These are phyloP conservation scores for Zygosaccharomyces siamensis DNA, from an alignment of 805 yeast species.

Conservation along the genomic window DNA sequence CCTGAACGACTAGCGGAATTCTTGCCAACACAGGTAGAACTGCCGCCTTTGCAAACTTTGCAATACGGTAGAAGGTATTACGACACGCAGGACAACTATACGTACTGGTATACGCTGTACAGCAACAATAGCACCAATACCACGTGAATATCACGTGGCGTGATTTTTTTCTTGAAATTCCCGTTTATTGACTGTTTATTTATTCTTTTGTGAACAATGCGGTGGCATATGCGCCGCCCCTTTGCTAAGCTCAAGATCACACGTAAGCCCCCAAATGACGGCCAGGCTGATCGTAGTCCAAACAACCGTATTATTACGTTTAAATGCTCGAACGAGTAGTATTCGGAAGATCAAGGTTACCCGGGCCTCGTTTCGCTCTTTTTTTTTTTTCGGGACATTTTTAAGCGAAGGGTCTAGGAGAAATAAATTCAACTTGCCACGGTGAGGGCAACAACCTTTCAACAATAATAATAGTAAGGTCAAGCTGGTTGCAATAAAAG, in stretches of 20 bases:
- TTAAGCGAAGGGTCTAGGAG: constrained; percentile 5
- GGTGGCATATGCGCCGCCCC: too few relatives aligned
- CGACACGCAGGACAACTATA: background rate
- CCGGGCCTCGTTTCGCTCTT: background rate
- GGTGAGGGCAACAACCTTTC: constrained; percentile 5
- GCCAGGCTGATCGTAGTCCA: too few relatives aligned
- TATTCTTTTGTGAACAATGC: too few relatives aligned
- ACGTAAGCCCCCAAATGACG: too few relatives aligned
- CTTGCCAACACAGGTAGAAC: constrained; percentile 22
- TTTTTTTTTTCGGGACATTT: constrained; percentile 5
- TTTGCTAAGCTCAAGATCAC: too few relatives aligned
- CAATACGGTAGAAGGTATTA: constrained; percentile 33
- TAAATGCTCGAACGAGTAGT: background rate
- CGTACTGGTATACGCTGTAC: constrained; percentile 4
- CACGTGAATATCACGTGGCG: constrained; percentile 5
- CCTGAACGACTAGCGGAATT: constrained; percentile 37
- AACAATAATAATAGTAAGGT: background rate
- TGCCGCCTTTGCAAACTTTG: constrained; percentile 39
- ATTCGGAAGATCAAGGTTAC: background rate
- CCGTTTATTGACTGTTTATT: background rate
- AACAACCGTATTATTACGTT: background rate
- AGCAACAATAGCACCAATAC: background rate
- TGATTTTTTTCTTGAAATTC: background rate
- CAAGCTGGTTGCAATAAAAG: background rate
- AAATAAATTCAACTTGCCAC: background rate